These are phyloP conservation scores for Rhytidhysteron rufulum DNA, from an alignment of 2,329 filamentous ascomycete species.

Conservation along the genomic window DNA sequence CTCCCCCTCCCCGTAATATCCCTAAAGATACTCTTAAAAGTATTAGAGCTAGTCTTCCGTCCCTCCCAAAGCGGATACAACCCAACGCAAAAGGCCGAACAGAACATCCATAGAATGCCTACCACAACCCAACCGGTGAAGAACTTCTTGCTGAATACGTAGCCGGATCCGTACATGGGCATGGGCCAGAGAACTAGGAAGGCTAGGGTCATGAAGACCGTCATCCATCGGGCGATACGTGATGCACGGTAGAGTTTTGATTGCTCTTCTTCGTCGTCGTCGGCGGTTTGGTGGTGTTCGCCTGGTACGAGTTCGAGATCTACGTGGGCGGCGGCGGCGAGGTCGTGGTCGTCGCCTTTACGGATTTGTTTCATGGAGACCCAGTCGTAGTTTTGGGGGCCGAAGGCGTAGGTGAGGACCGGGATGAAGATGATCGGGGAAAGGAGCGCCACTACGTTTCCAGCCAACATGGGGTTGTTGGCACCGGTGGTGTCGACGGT, in stretches of 20 bases:
- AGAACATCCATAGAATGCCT: conserved; percentile 73
- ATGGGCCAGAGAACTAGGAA: conserved; percentile 86
- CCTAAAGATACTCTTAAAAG: conserved; percentile 56
- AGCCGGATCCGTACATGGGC: conserved; percentile 79
- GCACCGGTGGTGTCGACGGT: conserved; percentile 72
- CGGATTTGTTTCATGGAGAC: conserved; percentile 76
- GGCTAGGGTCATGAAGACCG: conserved; percentile 62
- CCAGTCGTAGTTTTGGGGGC: conserved; percentile 81
- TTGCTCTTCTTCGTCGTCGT: conserved; percentile 42
- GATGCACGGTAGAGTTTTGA: conserved; percentile 41
- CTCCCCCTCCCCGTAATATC: conserved; percentile 50
- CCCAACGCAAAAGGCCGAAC: conserved; percentile 67
- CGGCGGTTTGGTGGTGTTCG: conserved; percentile 34
- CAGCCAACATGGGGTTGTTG: conserved; percentile 80
- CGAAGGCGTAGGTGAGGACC: conserved; percentile 66
- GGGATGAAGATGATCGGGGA: conserved; percentile 73
- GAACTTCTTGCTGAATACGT: conserved; percentile 78
- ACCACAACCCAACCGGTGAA: conserved; percentile 74
- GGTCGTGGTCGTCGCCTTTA: conserved; percentile 71
- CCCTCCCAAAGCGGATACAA: conserved; percentile 81
- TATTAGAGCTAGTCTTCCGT: conserved; percentile 60
- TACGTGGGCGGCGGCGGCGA: conserved; percentile 59
- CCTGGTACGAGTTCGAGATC: conserved; percentile 64
- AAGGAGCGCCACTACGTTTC: conserved; percentile 78
- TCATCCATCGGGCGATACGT: conserved; percentile 54